Conservation (phyloP, 2,329 filamentous ascomycete species). For the Apiospora koreana region DNA sequence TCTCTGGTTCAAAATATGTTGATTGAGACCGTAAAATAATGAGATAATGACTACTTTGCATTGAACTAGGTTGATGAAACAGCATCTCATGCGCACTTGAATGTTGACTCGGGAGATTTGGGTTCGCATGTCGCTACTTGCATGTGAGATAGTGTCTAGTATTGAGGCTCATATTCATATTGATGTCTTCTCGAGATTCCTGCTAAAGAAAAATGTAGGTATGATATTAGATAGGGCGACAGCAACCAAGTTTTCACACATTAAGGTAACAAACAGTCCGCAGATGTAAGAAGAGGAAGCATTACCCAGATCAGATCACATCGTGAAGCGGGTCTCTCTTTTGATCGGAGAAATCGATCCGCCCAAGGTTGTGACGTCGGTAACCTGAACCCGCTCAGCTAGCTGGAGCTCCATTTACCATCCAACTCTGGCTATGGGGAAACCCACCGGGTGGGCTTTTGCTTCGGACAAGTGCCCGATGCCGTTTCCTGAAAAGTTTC, state of each 20-base stretch:
- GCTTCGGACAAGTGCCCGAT: background rate
- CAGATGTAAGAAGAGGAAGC: background rate
- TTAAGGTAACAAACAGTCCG: background rate
- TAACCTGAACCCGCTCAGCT: background rate
- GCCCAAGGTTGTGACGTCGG: background rate
- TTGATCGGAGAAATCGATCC: background rate
- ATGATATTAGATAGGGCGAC: no score
- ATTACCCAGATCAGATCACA: background rate
- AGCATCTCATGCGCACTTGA: background rate
- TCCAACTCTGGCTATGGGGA: background rate
- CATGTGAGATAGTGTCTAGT: no score
- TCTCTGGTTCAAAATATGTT: background rate
- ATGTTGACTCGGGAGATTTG: no score
- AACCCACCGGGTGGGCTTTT: background rate
- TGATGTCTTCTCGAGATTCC: no score
- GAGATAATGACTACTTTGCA: background rate
- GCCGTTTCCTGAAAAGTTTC: no score
- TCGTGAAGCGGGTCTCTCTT: background rate
- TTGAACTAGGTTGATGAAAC: background rate
- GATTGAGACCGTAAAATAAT: background rate
- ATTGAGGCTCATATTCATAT: no score
- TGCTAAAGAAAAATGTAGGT: no score
- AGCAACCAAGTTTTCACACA: background rate
- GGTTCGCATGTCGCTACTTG: no score
- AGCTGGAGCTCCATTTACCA: background rate